Evolutionary conservation across 2,329 filamentous ascomycete genomes (phyloP), one percentile per base, ranked within the genome.

Genomic region (Sporothrix sp.): DNA sequence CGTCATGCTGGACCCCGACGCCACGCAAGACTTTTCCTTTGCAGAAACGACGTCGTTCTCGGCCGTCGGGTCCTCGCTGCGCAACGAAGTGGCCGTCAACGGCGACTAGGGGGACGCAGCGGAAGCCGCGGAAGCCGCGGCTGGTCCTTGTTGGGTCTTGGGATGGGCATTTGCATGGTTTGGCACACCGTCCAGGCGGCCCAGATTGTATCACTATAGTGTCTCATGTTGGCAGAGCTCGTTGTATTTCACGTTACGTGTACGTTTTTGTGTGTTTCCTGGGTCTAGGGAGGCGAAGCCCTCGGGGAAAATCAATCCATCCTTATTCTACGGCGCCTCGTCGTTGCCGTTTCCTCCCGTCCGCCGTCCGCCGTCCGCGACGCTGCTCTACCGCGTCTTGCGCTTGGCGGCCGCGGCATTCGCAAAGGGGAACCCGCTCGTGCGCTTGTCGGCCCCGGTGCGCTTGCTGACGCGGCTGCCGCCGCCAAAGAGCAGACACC

Each of bases 401-500:
- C 55, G 62, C 60, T 59, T 61, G 28, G 63, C 62, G 20, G 66
- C 65, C 56, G 62, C 62, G 0, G 51, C 52, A 44, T 69, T 70
- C 39, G 54, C 55, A 48, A 71, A 70, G 8, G 67, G 67, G 39
- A 66, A 70, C 11, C 65, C 64, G 52, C 67, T 69, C 18, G 65
- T 69, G 43, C 63, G 59, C 63, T 69, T 70, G 54, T 70, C 68
- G 16, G 63, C 66, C 4, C 68, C 68, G 6, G 66, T 70, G 35
- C 66, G 57, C 49, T 60, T 59, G 58, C 65, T 68, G 48, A 68
- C 58, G 40, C 64, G 64, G 28, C 61, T 62, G 45, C 63, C 63
- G 25, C 61, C 60, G 27, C 60, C 67, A 53, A 74, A 75, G 48
- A 74, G 52, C 30, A 73, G 55, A 51, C 66, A 80, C 82, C 83